Conservation (phyloP, 257 asterid species). For the Plectranthus barbatus region DNA sequence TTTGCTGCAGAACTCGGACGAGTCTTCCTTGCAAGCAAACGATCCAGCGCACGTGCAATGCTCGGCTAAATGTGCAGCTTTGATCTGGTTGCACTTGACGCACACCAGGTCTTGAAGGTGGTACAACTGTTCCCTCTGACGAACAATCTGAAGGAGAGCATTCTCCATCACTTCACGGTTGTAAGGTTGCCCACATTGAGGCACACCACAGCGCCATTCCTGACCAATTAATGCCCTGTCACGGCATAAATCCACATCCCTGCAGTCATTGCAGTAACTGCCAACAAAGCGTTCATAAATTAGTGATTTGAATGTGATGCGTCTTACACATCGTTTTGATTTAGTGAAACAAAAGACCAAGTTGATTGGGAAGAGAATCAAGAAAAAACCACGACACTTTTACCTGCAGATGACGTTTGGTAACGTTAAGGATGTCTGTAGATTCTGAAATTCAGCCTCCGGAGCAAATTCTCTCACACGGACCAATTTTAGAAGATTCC, state of each 20-base stretch:
- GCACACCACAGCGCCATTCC: constrained; percentile 77
- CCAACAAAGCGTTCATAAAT: not conserved
- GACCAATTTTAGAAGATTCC: constrained; percentile 74
- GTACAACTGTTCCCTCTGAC: constrained; percentile 84
- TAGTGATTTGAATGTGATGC: not conserved
- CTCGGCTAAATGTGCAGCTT: constrained; percentile 78
- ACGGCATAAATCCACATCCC: constrained; percentile 77
- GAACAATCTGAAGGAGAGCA: constrained; percentile 66
- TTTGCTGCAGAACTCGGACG: constrained; percentile 47
- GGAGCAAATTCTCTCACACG: constrained; percentile 91
- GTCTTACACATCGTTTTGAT: not conserved
- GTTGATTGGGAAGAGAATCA: not conserved
- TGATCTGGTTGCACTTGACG: constrained; percentile 77
- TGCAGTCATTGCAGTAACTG: constrained; percentile 94
- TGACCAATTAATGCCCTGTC: constrained; percentile 49
- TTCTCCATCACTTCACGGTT: constrained; percentile 79
- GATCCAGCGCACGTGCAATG: constrained; percentile 87
- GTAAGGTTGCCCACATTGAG: constrained; percentile 87
- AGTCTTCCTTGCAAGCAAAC: constrained; percentile 65
- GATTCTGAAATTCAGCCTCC: constrained; percentile 69
- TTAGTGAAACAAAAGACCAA: not conserved
- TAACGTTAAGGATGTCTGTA: constrained; percentile 40
- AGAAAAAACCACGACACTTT: not conserved
- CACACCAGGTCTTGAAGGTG: constrained; percentile 91
- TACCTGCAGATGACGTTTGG: constrained; percentile 97